Percentiles rank a stretch among this genome's conserved stretches.
Evolutionary conservation across 441 rosid genomes (phyloP).

Genomic region (Lepidium campestre): DNA sequence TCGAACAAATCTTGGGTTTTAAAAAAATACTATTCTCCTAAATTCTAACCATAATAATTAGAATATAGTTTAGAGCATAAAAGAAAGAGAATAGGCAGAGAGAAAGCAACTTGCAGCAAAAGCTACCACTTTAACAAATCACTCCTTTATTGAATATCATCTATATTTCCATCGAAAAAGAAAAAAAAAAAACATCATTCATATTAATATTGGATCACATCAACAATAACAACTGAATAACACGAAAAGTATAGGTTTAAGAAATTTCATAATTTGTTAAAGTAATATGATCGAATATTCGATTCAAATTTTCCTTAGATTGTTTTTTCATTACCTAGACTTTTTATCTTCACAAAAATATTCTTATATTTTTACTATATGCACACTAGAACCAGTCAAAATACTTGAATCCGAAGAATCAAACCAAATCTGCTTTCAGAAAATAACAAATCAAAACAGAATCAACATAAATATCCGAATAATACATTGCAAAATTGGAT

Average conservation of each 20-base stretch:
- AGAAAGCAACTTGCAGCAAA: conserved; percentile 26
- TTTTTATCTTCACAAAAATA: not conserved
- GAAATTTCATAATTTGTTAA: not conserved
- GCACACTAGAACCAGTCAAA: too few relatives aligned
- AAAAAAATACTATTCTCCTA: not conserved
- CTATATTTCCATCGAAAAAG: not conserved
- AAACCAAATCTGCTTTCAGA: too few relatives aligned
- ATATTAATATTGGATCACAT: not conserved
- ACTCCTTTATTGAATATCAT: not conserved
- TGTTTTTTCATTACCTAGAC: not conserved
- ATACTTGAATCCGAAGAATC: too few relatives aligned
- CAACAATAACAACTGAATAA: not conserved
- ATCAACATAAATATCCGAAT: too few relatives aligned
- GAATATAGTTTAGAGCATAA: not conserved
- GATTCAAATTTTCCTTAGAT: not conserved
- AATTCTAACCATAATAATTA: conserved; percentile 5
- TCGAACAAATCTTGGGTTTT: not conserved
- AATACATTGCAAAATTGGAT: too few relatives aligned
- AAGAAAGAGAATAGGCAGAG: not conserved
- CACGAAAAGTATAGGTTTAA: not conserved
- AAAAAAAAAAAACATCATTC: not conserved
- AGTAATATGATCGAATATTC: not conserved
- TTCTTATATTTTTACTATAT: not conserved
- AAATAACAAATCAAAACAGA: too few relatives aligned
- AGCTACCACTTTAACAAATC: conserved; percentile 20